Evolutionary conservation across 2,329 filamentous ascomycete genomes (phyloP).

Genomic region (Chaetomium olivaceum): DNA sequence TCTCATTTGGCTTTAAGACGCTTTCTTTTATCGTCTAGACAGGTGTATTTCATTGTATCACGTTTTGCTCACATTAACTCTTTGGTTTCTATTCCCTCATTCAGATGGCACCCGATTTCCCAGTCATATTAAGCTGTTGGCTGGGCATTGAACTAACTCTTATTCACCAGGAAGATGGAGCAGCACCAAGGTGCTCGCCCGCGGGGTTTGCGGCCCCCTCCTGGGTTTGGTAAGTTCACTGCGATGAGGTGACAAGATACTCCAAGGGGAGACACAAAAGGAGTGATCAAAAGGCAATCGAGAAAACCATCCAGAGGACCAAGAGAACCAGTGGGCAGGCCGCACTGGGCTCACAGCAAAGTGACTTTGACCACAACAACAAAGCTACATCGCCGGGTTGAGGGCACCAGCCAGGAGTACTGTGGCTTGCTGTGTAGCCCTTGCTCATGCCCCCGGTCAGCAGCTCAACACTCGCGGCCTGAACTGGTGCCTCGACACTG

Average conservation of each 20-base stretch:
- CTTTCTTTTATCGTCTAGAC: background rate
- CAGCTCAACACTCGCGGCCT: conserved; percentile 5
- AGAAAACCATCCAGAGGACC: no score
- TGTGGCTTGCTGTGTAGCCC: conserved; percentile 1
- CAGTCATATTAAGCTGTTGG: background rate
- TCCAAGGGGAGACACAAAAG: background rate
- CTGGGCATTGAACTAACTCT: conserved; percentile 7
- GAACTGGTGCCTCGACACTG: background rate
- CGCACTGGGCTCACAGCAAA: background rate
- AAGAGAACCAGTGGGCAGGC: background rate
- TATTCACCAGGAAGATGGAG: conserved; percentile 2
- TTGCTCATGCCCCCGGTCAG: background rate
- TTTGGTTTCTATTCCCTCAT: background rate
- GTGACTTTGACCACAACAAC: background rate
- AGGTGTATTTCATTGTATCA: background rate
- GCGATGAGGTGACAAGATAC: background rate
- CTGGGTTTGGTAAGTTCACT: conserved; percentile 20
- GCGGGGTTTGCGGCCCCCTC: conserved; percentile 12
- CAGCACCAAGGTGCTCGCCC: background rate
- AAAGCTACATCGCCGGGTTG: background rate
- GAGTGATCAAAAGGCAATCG: background rate
- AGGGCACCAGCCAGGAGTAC: background rate
- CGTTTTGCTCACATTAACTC: background rate
- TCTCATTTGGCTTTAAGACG: conserved; percentile 8
- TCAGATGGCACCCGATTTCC: background rate